Evolutionary conservation across 257 asterid species (phyloP), one percentile per base, ranked within the genome.

Genomic region (Vinca minor): DNA sequence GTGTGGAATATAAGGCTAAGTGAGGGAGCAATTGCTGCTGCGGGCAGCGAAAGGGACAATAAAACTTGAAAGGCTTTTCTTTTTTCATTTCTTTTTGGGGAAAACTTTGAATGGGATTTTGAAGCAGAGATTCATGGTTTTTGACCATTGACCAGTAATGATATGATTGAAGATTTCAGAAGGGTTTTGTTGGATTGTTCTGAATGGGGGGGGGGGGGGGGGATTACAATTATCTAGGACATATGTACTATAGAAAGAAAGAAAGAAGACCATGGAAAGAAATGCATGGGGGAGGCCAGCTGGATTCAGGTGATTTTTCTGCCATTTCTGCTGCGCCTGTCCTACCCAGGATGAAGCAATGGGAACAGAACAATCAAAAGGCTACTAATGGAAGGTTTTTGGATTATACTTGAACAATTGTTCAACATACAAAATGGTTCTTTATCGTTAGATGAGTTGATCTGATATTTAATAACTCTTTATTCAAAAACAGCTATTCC

Each of bases 101-200:
- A 1, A 8, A 8, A 8, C 9, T 8, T 4, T 11, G 42, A 38
- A 38, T 4, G 42, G 42, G 42, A 8, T 38, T 38, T 38, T 15
- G 53, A 34, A 56, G 59, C 66, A 44, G 57, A 69, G 61, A 77
- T 78, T 74, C 80, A 83, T 77, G 79, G n/a, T n/a, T 58, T 64
- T 85, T 81, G 87, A 87, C 95, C 84, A 29, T 81, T 84, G 91
- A 87, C 89, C 81, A 69, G 69, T 59, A 59, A 76, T 76, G 57
- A 45, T 9, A 17, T 65, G 15, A 9, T 68, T 21, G 25, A 13
- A 34, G 59, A 20, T 54, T 20, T 23, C 9, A 25, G 18, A 48
- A 35, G 61, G 45, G 18, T 17, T 12, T 42, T 13, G n/a, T n/a
- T n/a, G n/a, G n/a, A n/a, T 32, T 39, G 31, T 8, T 45, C 28